A percentile compares a stretch with the other conserved stretches of the same genome.
Conservation (phyloP, 805 yeast species). For the Saccharomycopsis sp. region DNA sequence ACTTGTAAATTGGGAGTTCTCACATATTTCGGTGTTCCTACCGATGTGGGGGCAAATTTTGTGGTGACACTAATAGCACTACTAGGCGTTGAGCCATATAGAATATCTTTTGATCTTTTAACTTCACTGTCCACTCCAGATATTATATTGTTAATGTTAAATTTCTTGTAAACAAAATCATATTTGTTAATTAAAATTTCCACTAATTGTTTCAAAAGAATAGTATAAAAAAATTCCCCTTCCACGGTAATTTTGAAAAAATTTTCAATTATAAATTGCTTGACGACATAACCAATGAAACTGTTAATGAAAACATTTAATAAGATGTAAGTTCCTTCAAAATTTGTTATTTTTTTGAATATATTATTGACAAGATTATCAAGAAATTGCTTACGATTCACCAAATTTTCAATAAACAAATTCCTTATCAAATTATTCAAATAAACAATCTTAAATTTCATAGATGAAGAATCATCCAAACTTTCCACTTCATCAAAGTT, state of each 20-base stretch:
- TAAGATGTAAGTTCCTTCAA: constrained; percentile 36
- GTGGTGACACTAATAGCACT: background rate
- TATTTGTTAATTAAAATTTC: constrained; percentile 16
- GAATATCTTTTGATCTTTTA: background rate
- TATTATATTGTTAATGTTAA: constrained; percentile 2
- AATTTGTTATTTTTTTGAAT: constrained; percentile 31
- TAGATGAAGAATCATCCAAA: constrained; percentile 23
- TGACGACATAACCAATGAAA: constrained; percentile 8
- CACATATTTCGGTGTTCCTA: background rate
- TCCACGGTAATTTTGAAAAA: background rate
- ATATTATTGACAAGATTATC: constrained; percentile 51
- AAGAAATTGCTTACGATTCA: constrained; percentile 57
- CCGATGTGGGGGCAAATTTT: background rate
- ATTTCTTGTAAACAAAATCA: constrained; percentile 9
- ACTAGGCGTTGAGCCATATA: background rate
- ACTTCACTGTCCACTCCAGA: background rate
- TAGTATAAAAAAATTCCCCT: constrained; percentile 10
- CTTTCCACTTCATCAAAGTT: background rate
- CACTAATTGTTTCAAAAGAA: constrained; percentile 10
- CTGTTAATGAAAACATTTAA: constrained; percentile 32
- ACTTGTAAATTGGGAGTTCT: background rate
- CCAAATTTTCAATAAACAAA: constrained; percentile 58
- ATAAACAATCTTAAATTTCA: constrained; percentile 52
- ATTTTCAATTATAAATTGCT: constrained; percentile 12
- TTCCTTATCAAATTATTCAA: constrained; percentile 53